phyloP scores from a whole-genome alignment of 805 yeast species.

The Candida caryicola region DNA sequence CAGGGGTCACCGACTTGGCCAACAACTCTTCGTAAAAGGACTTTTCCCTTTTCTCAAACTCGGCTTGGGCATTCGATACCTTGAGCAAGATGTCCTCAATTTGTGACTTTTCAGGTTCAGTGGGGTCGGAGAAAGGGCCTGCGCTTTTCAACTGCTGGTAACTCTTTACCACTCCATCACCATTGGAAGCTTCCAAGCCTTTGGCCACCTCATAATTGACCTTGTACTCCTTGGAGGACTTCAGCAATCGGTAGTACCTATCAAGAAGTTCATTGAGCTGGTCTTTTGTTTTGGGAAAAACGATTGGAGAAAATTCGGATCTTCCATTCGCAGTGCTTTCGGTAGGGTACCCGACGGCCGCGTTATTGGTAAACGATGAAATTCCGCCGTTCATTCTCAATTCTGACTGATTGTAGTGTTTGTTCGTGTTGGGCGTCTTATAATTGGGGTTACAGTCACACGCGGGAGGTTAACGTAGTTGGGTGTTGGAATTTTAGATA shows the following conservation, averaged over 20 bases:
- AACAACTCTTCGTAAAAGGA: conserved; percentile 19
- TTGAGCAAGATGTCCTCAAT: conserved; percentile 31
- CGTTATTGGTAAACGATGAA: neutral
- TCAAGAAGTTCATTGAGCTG: conserved; percentile 25
- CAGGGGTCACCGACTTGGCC: conserved; percentile 8
- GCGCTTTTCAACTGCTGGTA: too few relatives aligned
- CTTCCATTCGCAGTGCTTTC: neutral
- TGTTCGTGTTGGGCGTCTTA: neutral
- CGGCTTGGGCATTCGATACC: conserved; percentile 26
- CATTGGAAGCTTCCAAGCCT: conserved; percentile 3
- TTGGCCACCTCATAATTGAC: conserved; percentile 16
- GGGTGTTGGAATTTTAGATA: neutral
- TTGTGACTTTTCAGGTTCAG: conserved; percentile 19
- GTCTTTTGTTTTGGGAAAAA: conserved; percentile 22
- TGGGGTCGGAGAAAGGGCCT: conserved; percentile 20
- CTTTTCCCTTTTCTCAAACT: conserved; percentile 20
- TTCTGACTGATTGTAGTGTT: too few relatives aligned
- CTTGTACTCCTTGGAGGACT: conserved; percentile 16
- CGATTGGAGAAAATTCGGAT: neutral
- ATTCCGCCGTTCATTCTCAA: neutral
- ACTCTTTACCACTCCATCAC: too few relatives aligned
- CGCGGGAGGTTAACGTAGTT: neutral
- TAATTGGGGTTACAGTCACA: neutral
- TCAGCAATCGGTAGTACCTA: conserved; percentile 24
- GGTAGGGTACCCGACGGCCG: neutral